Conservation (phyloP, 2,329 filamentous ascomycete species). For the Penicillium hesseltinei region DNA sequence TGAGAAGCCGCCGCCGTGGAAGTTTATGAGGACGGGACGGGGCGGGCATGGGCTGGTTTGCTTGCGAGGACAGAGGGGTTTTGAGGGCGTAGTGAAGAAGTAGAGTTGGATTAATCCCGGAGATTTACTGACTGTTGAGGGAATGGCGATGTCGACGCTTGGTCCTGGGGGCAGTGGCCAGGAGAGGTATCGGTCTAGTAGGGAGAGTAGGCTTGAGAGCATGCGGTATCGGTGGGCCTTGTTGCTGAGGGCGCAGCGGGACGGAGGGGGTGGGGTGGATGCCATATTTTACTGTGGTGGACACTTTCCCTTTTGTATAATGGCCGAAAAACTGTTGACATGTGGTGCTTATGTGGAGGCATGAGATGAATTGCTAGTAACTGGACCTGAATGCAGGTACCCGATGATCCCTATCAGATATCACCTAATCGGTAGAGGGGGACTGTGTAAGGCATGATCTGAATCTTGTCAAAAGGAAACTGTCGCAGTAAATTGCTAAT, state of each 20-base stretch:
- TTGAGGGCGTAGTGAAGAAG: slow-evolving; percentile 14
- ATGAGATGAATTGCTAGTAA: slow-evolving; percentile 1
- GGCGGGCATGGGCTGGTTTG: neutral
- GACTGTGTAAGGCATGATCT: neutral
- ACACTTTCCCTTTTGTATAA: neutral
- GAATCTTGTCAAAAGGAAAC: too few species aligned
- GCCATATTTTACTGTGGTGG: neutral
- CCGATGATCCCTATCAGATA: neutral
- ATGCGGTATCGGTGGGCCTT: slow-evolving; percentile 17
- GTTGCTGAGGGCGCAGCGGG: slow-evolving; percentile 6
- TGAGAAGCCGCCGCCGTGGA: slow-evolving; percentile 24
- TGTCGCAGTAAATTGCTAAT: neutral
- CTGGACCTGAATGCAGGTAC: neutral
- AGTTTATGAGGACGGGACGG: slow-evolving; percentile 19
- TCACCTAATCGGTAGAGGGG: too few species aligned
- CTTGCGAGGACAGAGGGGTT: neutral
- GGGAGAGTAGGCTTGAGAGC: slow-evolving; percentile 12
- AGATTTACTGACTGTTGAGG: slow-evolving; percentile 16
- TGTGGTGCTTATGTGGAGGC: neutral
- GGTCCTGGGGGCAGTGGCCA: slow-evolving; percentile 13
- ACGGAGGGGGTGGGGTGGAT: neutral
- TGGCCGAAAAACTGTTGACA: neutral
- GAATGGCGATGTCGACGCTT: slow-evolving; percentile 14
- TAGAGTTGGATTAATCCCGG: slow-evolving; percentile 15
- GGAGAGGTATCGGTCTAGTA: slow-evolving; percentile 20